Conservation (phyloP, 805 yeast genomes). For the Saccharomycopsis javanensis region DNA sequence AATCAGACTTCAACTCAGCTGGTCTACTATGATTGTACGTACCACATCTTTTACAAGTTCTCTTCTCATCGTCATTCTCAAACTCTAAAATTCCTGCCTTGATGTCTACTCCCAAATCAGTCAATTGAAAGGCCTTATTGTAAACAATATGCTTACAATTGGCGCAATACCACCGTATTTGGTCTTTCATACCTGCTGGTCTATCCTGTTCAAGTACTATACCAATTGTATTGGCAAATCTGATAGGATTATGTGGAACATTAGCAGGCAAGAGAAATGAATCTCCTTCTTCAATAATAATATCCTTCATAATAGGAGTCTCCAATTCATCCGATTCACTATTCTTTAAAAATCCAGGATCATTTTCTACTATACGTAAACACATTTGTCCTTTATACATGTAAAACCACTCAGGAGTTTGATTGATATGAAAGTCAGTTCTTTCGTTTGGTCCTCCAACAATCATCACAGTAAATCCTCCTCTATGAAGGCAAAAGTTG, state of each 20-base stretch:
- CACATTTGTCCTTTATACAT: conserved; percentile 83
- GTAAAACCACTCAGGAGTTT: conserved; percentile 90
- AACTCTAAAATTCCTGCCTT: conserved; percentile 69
- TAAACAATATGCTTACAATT: conserved; percentile 55
- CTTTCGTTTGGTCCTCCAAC: conserved; percentile 95
- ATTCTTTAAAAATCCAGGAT: conserved; percentile 14
- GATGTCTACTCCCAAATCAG: conserved; percentile 83
- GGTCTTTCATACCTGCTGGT: conserved; percentile 60
- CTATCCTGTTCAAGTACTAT: conserved; percentile 89
- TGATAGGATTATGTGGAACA: conserved; percentile 82
- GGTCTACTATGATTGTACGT: conserved; percentile 62
- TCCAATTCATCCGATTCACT: conserved; percentile 10
- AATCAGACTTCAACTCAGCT: conserved; percentile 22
- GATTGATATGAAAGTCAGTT: conserved; percentile 87
- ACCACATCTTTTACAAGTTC: conserved; percentile 73
- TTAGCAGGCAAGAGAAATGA: conserved; percentile 80
- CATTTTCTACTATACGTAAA: conserved; percentile 61
- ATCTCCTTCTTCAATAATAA: conserved; percentile 74
- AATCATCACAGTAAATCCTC: conserved; percentile 90
- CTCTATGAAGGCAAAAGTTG: conserved; percentile 80
- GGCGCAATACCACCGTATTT: conserved; percentile 80
- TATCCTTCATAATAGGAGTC: conserved; percentile 63
- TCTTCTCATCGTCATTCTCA: conserved; percentile 48
- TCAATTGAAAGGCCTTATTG: conserved; percentile 63
- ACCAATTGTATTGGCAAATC: conserved; percentile 81